Base-by-base conservation (phyloP, 805 yeast genomes). In the Lipomyces chichibuensis region DNA sequence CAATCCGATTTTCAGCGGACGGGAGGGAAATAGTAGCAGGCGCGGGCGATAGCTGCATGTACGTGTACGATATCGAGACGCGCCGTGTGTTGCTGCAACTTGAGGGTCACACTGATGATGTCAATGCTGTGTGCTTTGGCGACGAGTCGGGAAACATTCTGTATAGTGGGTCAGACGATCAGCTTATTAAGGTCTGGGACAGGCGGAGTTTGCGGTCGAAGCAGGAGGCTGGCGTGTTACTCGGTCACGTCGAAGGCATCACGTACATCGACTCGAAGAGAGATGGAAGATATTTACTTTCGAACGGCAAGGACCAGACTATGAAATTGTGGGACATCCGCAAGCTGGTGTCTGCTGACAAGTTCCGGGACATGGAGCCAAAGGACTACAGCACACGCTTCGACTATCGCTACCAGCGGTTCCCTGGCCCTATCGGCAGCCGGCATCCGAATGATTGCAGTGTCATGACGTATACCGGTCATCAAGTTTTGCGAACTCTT, bases 151-250 rank as follows among this genome's bases (percentile, higher is more conserved):
- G 71, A 29, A 81, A 82, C 68, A 78, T 83, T 20, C 79, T 83
- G 3, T 82, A 82, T 70, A 78, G 83, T 70, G 86, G 86, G 0
- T 81, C 84, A 1, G 87, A 84, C 69, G 87, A 84, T 68, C 80
- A 84, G 35, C 80, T 83, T 3, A 78, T 84, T 54, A 74, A 82
- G 62, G 81, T 84, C 81, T 84, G 86, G 86, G 86, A 84, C 72
- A 59, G 66, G 13, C 71, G 77, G 51, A 65, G 65, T 23, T 62
- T 60, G 69, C 43, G 64, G 9, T 59, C 62, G 17, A 60, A 66
- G 60, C 65, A 64, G 9, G 67, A 66, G 46, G 73, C 71, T 32
- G 77, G 77, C 9, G 72, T 70, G 14, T 67, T 76, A 37, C 67
- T 73, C 14, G 78, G 78, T 20, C 78, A 75, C 60, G 64, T 72